Conservation (phyloP, 306 rosid genomes). For the Sesbania bispinosa region DNA sequence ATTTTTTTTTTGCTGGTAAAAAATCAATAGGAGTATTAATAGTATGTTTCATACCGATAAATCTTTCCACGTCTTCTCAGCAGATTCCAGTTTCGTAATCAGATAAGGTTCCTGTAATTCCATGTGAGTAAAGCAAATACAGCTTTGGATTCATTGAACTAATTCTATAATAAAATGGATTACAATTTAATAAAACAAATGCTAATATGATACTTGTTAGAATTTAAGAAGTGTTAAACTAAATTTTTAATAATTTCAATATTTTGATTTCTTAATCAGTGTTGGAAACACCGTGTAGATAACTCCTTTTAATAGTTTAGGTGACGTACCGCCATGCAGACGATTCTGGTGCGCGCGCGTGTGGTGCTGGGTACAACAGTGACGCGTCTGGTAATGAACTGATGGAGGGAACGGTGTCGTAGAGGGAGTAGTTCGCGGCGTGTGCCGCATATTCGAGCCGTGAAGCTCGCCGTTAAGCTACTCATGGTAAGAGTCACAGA, state of each 20-base stretch:
- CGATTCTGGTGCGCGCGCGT: conserved; percentile 39
- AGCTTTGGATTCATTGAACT: background rate
- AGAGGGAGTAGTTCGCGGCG: conserved; percentile 23
- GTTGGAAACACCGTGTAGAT: no score
- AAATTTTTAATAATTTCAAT: no score
- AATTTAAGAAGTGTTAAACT: no score
- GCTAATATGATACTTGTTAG: no score
- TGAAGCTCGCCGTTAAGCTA: conserved; percentile 54
- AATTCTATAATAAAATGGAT: background rate
- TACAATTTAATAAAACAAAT: no score
- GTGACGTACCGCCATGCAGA: conserved; percentile 81
- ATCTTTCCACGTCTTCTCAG: conserved; percentile 95
- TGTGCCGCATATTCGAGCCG: conserved; percentile 41
- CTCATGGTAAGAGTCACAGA: conserved; percentile 34
- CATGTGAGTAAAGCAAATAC: background rate
- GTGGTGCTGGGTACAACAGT: conserved; percentile 30
- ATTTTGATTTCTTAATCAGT: no score
- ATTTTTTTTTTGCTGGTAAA: no score
- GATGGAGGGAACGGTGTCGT: conserved; percentile 36
- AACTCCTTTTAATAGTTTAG: background rate
- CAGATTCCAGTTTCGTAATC: conserved; percentile 81
- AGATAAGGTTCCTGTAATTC: conserved; percentile 79
- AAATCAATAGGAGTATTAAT: background rate
- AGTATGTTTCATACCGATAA: conserved; percentile 56
- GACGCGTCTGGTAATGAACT: conserved; percentile 30